Evolutionary conservation across 2,329 filamentous ascomycete species (phyloP), one percentile per base, ranked within the genome.

Genomic region (Colletotrichum sp.): DNA sequence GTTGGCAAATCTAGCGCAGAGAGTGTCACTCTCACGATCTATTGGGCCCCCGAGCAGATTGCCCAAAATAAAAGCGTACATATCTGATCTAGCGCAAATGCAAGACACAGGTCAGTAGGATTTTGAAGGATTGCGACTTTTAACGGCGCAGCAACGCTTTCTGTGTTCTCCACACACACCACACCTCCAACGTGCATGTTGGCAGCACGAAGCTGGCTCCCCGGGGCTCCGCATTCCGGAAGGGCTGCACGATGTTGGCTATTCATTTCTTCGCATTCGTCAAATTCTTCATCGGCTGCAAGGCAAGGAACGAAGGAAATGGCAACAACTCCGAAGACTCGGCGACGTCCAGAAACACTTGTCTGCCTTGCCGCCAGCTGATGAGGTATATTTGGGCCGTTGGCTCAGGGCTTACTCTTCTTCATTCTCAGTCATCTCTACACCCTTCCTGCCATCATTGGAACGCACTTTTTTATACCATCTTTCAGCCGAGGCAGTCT

Each of bases 61-160:
- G 36, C 12, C 28, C 43, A 12, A 18, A 66, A 55, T 34, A 30
- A 26, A n/a, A 30, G 28, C 6, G 59, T n/a, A 61, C 36, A 24
- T 21, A 34, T 28, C 12, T 39, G 59, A 34, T 24, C 13, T 39
- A 59, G 55, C 36, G n/a, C n/a, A n/a, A 26, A 59, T 73, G 71
- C 71, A 73, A 61, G 32, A 39, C 55, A 69, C 57, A 55, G 63
- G 36, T 59, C 32, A 34, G 63, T 34, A 74, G 74, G 74, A 76
- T 76, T 60, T 26, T 48, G 43, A 18, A 74, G 74, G 74, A 76
- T 76, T 28, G 21, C 52, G 26, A 34, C 18, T 48, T 39, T 57
- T 32, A 12, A 43, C 57, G 74, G 74, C 59, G 70, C 70, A 76
- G 74, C 59, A 60, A 26, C 61, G 13, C 32, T 39, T 2, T n/a